Percentiles rank a stretch among this genome's conserved stretches.
Conservation (phyloP, 1,284 basidiomycete species). For the Ganoderma sinense region DNA sequence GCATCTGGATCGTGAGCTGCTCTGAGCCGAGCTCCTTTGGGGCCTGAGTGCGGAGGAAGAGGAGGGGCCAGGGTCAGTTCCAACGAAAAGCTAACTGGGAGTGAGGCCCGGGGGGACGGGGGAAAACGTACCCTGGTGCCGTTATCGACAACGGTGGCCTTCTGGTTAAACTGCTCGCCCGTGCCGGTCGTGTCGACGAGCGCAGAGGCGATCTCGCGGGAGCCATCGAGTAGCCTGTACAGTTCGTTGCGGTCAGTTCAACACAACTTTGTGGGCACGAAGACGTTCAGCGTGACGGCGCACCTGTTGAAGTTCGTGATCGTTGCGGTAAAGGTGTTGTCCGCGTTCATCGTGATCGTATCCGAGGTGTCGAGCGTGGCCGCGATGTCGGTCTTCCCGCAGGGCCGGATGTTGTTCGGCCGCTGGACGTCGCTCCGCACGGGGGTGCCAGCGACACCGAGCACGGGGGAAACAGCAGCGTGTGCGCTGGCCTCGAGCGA, state of each 20-base stretch:
- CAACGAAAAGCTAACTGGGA: not conserved
- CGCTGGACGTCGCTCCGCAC: constrained; percentile 54
- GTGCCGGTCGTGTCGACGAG: constrained; percentile 45
- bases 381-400: constrained; percentile 55
- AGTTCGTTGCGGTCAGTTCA: not conserved
- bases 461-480: constrained; percentile 52
- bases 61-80: not conserved
- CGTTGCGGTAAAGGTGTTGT: constrained; percentile 52
- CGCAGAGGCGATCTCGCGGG: constrained; percentile 47
- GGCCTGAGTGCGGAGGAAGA: not conserved
- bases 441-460: constrained; percentile 53
- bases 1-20: constrained; percentile 45
- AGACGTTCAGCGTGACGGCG: no score
- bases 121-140: constrained; percentile 41
- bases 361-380: constrained; percentile 50
- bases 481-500: constrained; percentile 47
- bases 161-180: constrained; percentile 43
- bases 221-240: constrained; percentile 53
- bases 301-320: constrained; percentile 60
- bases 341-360: constrained; percentile 47
- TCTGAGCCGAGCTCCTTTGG: constrained; percentile 35
- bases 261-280: not conserved
- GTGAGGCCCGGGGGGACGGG: not conserved
- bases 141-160: constrained; percentile 46
- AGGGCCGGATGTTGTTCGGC: constrained; percentile 48